These are phyloP conservation scores for Paramecium pentaurelia DNA, from an alignment of 73 alveolate genomes.

Conservation along the genomic window DNA sequence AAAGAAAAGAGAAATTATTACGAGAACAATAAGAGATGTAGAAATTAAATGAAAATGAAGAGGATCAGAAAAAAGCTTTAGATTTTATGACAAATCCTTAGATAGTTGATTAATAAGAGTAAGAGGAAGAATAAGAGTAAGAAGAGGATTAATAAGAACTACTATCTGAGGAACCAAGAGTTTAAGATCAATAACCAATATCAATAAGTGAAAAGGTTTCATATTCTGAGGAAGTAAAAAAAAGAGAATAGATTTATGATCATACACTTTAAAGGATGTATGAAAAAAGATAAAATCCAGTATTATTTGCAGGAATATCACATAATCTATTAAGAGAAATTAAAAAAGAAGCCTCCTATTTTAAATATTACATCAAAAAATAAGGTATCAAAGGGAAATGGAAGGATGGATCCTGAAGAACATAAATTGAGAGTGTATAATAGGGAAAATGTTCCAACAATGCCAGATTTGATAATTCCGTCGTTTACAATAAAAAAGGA, in stretches of 20 bases:
- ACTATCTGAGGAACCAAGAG: background rate
- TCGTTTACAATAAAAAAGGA: background rate
- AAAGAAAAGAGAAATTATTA: background rate
- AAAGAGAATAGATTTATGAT: background rate
- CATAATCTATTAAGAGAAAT: background rate
- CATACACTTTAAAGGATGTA: background rate
- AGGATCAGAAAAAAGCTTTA: background rate
- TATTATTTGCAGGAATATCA: background rate
- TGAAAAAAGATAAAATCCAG: constrained; percentile 27
- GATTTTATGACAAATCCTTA: constrained; percentile 41
- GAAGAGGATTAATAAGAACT: background rate
- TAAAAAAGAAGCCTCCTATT: constrained; percentile 17
- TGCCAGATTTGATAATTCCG: constrained; percentile 31
- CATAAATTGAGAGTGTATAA: constrained; percentile 19
- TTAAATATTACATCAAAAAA: background rate
- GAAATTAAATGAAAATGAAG: background rate
- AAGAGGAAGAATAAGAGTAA: background rate
- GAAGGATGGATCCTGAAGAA: constrained; percentile 43
- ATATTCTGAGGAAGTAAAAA: background rate
- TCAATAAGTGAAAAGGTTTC: background rate
- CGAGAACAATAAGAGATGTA: background rate
- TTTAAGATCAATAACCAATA: background rate
- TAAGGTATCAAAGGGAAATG: background rate
- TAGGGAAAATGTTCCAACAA: constrained; percentile 29
- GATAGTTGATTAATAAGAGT: background rate